phyloP scores from a whole-genome alignment of 2,329 filamentous ascomycete species.

The Aspergillus phoenicis region DNA sequence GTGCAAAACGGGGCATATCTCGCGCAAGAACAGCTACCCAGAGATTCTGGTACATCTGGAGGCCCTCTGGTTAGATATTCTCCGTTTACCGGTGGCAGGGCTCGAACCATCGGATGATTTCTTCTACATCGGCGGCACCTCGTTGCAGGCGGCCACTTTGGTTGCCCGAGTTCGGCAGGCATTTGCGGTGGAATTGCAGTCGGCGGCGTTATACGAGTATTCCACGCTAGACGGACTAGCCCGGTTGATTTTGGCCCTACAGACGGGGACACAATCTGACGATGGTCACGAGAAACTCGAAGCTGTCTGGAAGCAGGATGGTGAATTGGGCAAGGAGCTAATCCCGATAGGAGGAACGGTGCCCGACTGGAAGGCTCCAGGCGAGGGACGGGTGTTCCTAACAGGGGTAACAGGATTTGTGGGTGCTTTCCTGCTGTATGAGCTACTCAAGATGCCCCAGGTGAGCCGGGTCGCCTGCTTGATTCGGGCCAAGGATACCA shows the following conservation, averaged over 20 bases:
- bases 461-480: neutral
- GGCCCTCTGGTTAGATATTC: neutral
- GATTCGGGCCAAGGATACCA: neutral
- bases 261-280: neutral
- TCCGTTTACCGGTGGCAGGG: constrained; percentile 4
- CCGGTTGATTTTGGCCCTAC: neutral
- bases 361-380: too few relatives aligned
- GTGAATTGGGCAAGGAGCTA: too few relatives aligned
- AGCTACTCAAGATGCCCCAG: neutral
- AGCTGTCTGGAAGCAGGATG: neutral
- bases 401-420: neutral
- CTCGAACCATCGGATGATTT: neutral
- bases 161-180: neutral
- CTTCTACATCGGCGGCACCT: neutral
- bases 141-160: neutral
- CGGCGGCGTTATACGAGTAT: neutral
- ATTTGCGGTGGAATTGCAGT: neutral
- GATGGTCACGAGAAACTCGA: neutral
- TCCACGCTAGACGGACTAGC: neutral
- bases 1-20: too few relatives aligned
- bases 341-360: too few relatives aligned
- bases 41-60: neutral
- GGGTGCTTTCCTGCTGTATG: neutral
- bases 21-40: neutral
- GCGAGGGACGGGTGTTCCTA: too few relatives aligned